Evolutionary conservation across 768 basidiomycete species (phyloP).

Genomic region (Lentinula lateritia): DNA sequence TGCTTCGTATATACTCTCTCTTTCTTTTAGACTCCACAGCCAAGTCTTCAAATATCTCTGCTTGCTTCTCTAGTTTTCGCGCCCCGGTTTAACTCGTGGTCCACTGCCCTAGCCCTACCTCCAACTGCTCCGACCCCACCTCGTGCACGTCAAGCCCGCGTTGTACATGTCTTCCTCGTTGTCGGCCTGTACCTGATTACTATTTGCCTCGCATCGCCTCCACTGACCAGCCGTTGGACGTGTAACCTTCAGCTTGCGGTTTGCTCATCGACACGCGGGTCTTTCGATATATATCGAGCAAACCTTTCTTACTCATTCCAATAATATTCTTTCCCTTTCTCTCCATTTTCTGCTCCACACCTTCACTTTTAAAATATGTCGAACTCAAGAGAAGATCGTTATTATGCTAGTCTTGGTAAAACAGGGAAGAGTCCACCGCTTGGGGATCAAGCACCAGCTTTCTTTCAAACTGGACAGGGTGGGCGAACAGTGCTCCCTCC

Average conservation of each 20-base stretch:
- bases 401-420: slow-evolving; percentile 59
- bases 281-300: slow-evolving; percentile 39
- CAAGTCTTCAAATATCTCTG: slow-evolving; percentile 1
- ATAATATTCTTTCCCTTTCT: slow-evolving; percentile 38
- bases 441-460: slow-evolving; percentile 56
- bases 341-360: slow-evolving; percentile 36
- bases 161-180: slow-evolving; percentile 37
- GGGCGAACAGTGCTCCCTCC: slow-evolving; percentile 86
- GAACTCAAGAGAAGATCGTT: slow-evolving; percentile 66
- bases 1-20: neutral
- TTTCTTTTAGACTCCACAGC: slow-evolving; percentile 4
- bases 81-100: slow-evolving; percentile 6
- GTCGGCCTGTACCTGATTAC: slow-evolving; percentile 12
- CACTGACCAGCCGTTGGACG: slow-evolving; percentile 1
- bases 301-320: slow-evolving; percentile 39
- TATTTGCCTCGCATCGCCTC: slow-evolving; percentile 10
- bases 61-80: slow-evolving; percentile 2
- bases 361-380: slow-evolving; percentile 52
- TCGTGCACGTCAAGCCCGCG: slow-evolving; percentile 29
- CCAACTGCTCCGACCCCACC: slow-evolving; percentile 20
- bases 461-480: slow-evolving; percentile 80
- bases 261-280: slow-evolving; percentile 2
- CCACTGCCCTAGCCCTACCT: slow-evolving; percentile 5
- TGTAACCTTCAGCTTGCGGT: slow-evolving; percentile 2
- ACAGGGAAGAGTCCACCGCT: slow-evolving; percentile 66